Evolutionary conservation across 2,329 filamentous ascomycete genomes (phyloP).

Genomic region (Fusarium humuli): DNA sequence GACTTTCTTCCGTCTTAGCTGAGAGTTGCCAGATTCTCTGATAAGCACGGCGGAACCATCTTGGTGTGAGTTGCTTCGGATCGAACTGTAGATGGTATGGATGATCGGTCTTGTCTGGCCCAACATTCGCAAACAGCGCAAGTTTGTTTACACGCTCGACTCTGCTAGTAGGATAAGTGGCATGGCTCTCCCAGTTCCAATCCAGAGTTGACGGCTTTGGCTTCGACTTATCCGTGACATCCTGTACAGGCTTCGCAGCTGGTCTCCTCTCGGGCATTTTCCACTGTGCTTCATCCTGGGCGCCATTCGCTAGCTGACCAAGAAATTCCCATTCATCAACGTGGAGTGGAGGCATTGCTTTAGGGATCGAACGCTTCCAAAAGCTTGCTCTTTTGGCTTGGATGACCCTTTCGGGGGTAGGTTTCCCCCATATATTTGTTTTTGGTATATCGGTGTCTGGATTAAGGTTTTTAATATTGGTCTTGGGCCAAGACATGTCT

Average conservation of each 20-base stretch:
- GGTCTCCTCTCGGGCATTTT: conserved; percentile 51
- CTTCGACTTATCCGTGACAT: neutral
- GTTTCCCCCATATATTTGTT: conserved; percentile 63
- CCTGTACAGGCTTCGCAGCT: conserved; percentile 24
- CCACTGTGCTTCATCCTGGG: conserved; percentile 53
- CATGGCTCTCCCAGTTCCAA: conserved; percentile 60
- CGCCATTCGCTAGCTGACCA: conserved; percentile 58
- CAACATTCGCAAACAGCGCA: conserved; percentile 40
- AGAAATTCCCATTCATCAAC: conserved; percentile 67
- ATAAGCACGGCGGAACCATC: conserved; percentile 63
- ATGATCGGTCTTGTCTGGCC: conserved; percentile 48
- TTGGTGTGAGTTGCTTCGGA: conserved; percentile 50
- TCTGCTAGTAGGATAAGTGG: conserved; percentile 52
- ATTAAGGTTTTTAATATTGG: conserved; percentile 47
- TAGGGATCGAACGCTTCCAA: conserved; percentile 60
- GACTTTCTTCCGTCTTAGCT: conserved; percentile 55
- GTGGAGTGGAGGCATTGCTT: conserved; percentile 66
- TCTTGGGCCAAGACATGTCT: conserved; percentile 44
- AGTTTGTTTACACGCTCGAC: conserved; percentile 55
- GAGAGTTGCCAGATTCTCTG: conserved; percentile 58
- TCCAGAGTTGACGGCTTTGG: neutral
- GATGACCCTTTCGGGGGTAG: conserved; percentile 53
- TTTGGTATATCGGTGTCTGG: conserved; percentile 54
- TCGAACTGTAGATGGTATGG: conserved; percentile 53
- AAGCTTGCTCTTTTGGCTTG: conserved; percentile 59